Percentiles rank a stretch among this genome's conserved stretches.
phyloP scores from a whole-genome alignment of 1,284 basidiomycete genomes.

The Cronartium quercuum region DNA sequence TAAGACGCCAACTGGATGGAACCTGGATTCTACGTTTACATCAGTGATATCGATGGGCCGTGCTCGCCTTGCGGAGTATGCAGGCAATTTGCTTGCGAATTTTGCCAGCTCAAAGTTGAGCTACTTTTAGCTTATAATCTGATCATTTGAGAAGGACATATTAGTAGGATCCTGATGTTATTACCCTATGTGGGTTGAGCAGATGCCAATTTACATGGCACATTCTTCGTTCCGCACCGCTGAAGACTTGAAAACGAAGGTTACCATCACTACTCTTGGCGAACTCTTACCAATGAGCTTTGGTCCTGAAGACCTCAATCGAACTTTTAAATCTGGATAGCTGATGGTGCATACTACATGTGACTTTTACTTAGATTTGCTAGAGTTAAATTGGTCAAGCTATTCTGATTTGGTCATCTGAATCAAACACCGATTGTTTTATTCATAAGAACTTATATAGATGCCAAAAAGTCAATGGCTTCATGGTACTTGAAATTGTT shows the following conservation, averaged over 20 bases:
- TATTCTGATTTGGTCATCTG: too few species aligned
- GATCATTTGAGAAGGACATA: neutral
- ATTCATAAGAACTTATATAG: too few species aligned
- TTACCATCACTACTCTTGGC: constrained; percentile 17
- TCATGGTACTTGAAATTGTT: too few species aligned
- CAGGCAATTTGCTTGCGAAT: constrained; percentile 36
- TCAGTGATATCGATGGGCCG: constrained; percentile 31
- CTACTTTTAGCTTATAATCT: neutral
- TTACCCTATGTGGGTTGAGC: neutral
- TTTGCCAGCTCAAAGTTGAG: constrained; percentile 37
- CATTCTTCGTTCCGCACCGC: constrained; percentile 9
- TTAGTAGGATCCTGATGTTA: neutral
- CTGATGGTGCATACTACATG: too few species aligned
- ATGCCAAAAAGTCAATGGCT: too few species aligned
- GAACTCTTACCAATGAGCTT: constrained; percentile 37
- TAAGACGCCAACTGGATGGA: neutral
- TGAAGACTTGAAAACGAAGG: constrained; percentile 13
- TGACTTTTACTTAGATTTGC: too few species aligned
- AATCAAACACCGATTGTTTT: too few species aligned
- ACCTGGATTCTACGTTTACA: too few species aligned
- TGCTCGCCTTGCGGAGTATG: constrained; percentile 39
- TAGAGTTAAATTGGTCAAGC: too few species aligned
- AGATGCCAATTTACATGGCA: constrained; percentile 38
- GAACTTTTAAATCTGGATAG: neutral
- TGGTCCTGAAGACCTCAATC: constrained; percentile 28